These are phyloP conservation scores for Delitschia confertaspora DNA, from an alignment of 495 filamentous ascomycete genomes.

Conservation along the genomic window DNA sequence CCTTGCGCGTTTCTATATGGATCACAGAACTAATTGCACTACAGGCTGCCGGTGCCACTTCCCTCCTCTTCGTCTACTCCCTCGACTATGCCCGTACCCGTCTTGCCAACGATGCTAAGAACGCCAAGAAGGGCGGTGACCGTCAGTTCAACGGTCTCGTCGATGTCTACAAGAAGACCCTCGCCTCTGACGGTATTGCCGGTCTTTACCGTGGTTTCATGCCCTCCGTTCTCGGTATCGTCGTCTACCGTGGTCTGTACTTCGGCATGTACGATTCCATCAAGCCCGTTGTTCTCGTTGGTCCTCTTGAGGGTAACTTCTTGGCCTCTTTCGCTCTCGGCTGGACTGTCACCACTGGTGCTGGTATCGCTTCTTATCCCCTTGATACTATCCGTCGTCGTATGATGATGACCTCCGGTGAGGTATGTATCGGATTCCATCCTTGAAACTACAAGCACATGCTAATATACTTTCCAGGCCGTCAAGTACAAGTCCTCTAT, in stretches of 20 bases:
- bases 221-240: conserved; percentile 95
- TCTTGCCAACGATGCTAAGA: conserved; percentile 99
- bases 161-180: conserved; percentile 99
- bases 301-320: conserved; percentile 93
- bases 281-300: conserved; percentile 95
- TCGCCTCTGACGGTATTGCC: conserved; percentile 92
- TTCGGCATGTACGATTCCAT: conserved; percentile 99
- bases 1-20: too few relatives aligned
- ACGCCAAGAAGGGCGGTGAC: conserved; percentile 88
- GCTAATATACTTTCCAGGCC: conserved; percentile 49
- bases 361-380: conserved; percentile 99
- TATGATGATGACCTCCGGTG: conserved; percentile 99
- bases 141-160: conserved; percentile 99
- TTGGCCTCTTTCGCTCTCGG: conserved; percentile 96
- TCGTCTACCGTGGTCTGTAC: conserved; percentile 99
- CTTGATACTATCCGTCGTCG: conserved; percentile 99
- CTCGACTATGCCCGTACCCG: conserved; percentile 99
- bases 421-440: conserved; percentile 42
- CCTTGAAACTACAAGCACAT: background rate
- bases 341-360: conserved; percentile 98
- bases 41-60: conserved; percentile 95
- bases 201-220: conserved; percentile 99
- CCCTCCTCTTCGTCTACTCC: conserved; percentile 99
- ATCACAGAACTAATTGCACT: conserved; percentile 33
- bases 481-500: conserved; percentile 97